Evolutionary conservation across 1,284 basidiomycete species (phyloP).

Genomic region (Peniophora sp.): DNA sequence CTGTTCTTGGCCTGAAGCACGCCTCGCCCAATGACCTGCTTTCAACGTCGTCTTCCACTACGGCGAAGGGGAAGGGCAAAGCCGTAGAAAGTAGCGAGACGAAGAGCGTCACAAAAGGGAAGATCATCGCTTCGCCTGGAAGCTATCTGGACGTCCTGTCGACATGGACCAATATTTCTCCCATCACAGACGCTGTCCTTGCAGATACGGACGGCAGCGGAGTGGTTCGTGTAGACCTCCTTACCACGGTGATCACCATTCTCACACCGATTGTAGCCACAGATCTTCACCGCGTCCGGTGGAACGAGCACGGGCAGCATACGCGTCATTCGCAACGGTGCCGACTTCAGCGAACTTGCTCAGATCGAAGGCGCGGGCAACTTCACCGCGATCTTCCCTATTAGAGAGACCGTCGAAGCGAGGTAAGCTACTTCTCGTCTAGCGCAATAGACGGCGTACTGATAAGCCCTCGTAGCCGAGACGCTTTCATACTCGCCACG

Average conservation of each 20-base stretch:
- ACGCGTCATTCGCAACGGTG: constrained; percentile 79
- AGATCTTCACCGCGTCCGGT: constrained; percentile 88
- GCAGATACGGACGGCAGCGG: constrained; percentile 72
- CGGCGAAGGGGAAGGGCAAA: constrained; percentile 10
- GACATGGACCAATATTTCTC: constrained; percentile 76
- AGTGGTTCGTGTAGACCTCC: constrained; percentile 43
- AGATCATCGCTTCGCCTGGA: constrained; percentile 40
- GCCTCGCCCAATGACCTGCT: not conserved
- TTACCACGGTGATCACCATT: constrained; percentile 2
- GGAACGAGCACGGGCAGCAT: constrained; percentile 76
- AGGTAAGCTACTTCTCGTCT: constrained; percentile 28
- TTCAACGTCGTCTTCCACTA: not conserved
- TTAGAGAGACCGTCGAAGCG: constrained; percentile 43
- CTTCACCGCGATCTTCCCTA: constrained; percentile 58
- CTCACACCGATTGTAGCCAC: constrained; percentile 31
- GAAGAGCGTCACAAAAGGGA: constrained; percentile 9
- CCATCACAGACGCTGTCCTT: constrained; percentile 78
- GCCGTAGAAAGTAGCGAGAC: constrained; percentile 23
- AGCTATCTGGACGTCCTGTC: constrained; percentile 53
- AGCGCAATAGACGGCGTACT: no score
- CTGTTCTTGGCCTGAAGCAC: not conserved
- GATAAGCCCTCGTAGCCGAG: no score
- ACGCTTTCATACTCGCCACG: constrained; percentile 53
- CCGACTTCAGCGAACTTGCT: constrained; percentile 69
- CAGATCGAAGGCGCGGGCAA: constrained; percentile 52